Evolutionary conservation across 2,329 filamentous ascomycete species (phyloP).

Genomic region (Venturia oleaginea): DNA sequence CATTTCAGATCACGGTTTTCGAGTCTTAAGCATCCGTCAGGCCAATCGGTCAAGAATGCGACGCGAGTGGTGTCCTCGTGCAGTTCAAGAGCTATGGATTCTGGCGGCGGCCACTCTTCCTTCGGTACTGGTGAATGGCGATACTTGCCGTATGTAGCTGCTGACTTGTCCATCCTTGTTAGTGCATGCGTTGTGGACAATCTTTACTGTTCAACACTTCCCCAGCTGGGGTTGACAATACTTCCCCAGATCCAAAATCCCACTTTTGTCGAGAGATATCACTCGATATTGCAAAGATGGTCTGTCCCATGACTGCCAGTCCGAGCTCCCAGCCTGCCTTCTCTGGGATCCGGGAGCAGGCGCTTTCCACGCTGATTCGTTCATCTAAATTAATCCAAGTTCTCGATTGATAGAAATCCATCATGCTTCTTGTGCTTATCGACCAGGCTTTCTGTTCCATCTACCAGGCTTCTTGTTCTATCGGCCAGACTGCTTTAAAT

Average conservation of each 20-base stretch:
- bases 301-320: not conserved
- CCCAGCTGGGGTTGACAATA: not conserved
- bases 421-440: too few relatives aligned
- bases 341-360: too few relatives aligned
- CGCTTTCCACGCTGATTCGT: too few relatives aligned
- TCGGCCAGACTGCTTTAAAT: too few relatives aligned
- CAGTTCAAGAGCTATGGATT: not conserved
- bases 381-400: too few relatives aligned
- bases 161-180: not conserved
- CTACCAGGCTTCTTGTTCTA: too few relatives aligned
- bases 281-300: not conserved
- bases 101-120: not conserved
- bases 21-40: not conserved
- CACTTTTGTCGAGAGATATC: not conserved
- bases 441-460: too few relatives aligned
- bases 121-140: not conserved
- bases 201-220: not conserved
- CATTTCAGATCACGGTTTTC: not conserved
- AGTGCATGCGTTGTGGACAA: not conserved
- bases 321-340: too few relatives aligned
- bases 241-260: not conserved
- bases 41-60: not conserved
- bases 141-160: not conserved
- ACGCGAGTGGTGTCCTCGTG: not conserved
- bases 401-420: too few relatives aligned